phyloP scores from a whole-genome alignment of 2,329 filamentous ascomycete genomes.

The Alternaria longipes region DNA sequence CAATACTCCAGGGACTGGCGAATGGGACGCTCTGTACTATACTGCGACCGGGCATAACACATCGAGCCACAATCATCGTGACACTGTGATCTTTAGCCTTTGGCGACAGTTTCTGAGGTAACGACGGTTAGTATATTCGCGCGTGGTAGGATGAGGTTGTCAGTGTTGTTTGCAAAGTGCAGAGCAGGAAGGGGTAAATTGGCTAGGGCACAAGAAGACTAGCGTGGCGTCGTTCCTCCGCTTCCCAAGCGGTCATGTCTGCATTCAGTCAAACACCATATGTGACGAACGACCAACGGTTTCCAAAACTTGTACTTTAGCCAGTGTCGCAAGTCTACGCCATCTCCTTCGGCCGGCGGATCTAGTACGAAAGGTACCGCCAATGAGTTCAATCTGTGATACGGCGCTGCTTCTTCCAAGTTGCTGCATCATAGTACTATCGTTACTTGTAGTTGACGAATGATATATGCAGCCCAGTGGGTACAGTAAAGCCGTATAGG shows the following conservation, averaged over 20 bases:
- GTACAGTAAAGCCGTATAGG: neutral
- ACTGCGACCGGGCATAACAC: constrained; percentile 23
- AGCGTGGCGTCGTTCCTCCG: neutral
- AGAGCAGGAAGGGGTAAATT: neutral
- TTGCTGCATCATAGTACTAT: neutral
- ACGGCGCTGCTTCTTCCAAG: neutral
- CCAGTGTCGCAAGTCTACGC: neutral
- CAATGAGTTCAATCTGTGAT: neutral
- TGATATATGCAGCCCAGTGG: neutral
- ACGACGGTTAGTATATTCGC: neutral
- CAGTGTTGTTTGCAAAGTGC: neutral
- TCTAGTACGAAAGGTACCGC: neutral
- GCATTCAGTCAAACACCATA: neutral
- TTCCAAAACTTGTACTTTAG: neutral
- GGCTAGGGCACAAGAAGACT: neutral
- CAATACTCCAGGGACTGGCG: constrained; percentile 11
- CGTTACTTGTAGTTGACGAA: neutral
- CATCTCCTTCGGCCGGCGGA: neutral
- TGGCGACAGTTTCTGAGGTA: neutral
- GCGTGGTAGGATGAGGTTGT: neutral
- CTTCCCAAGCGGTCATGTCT: neutral
- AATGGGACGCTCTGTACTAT: constrained; percentile 20
- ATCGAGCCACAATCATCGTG: constrained; percentile 34
- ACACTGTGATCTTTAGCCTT: neutral
- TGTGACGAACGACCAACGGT: neutral